A percentile compares a stretch with the other conserved stretches of the same genome.
These are phyloP conservation scores for Backusella mclennaniae DNA, from an alignment of 192 early-diverging fungal genomes.

Conservation along the genomic window DNA sequence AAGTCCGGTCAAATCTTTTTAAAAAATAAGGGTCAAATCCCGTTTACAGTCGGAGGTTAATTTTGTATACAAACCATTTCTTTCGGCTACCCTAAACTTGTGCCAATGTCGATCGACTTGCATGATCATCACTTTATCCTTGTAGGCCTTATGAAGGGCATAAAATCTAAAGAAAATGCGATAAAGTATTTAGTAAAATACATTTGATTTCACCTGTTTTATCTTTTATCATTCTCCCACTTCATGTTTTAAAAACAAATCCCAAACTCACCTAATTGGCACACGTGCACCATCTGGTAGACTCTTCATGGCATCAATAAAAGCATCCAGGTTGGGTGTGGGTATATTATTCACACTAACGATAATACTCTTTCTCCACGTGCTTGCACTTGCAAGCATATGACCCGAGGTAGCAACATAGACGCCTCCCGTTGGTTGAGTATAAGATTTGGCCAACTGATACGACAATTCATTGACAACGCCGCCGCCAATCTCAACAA, in stretches of 20 bases:
- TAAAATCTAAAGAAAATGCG: conserved; percentile 52
- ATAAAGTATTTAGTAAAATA: too few relatives aligned
- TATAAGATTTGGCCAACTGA: conserved; percentile 71
- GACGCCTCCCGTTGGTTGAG: conserved; percentile 76
- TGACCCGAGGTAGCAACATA: conserved; percentile 74
- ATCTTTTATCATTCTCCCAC: neutral
- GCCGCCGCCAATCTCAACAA: conserved; percentile 84
- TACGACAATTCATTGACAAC: conserved; percentile 76
- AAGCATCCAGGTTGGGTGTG: conserved; percentile 63
- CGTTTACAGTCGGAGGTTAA: too few relatives aligned
- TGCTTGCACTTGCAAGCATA: conserved; percentile 63
- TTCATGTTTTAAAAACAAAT: neutral
- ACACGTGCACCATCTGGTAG: conserved; percentile 63
- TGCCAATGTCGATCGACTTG: conserved; percentile 88
- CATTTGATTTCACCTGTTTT: too few relatives aligned
- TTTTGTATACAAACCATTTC: conserved; percentile 56
- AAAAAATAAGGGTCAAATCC: neutral
- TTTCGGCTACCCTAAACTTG: conserved; percentile 70
- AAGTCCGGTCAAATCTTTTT: conserved; percentile 64
- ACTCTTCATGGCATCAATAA: conserved; percentile 61
- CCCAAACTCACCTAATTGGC: conserved; percentile 36
- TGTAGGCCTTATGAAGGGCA: conserved; percentile 79
- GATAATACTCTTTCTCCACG: conserved; percentile 68
- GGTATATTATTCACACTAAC: conserved; percentile 66
- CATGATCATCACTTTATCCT: conserved; percentile 80